Conservation (phyloP, 164 flowering plant genomes). For the Umbilicus rupestris region DNA sequence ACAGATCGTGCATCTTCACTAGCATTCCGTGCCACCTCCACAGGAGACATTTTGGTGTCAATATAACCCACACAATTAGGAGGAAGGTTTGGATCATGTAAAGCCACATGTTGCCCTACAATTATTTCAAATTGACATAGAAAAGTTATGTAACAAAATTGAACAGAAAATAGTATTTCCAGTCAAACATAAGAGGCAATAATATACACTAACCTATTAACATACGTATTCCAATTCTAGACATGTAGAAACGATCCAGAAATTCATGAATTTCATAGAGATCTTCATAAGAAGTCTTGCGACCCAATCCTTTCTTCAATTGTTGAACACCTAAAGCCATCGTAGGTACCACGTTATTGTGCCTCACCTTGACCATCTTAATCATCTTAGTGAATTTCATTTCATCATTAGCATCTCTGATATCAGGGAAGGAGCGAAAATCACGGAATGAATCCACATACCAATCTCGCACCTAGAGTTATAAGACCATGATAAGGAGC, state of each 20-base stretch:
- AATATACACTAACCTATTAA: slow-evolving; percentile 58
- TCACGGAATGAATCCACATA: slow-evolving; percentile 96
- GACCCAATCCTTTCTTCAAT: slow-evolving; percentile 61
- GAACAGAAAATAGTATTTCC: background rate
- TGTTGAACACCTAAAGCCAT: slow-evolving; percentile 97
- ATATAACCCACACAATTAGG: slow-evolving; percentile 66
- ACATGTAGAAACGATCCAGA: slow-evolving; percentile 92
- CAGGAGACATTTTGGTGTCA: slow-evolving; percentile 81
- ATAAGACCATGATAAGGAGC: background rate
- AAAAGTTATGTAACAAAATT: slow-evolving; percentile 1
- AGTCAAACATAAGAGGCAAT: background rate
- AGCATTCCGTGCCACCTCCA: slow-evolving; percentile 69
- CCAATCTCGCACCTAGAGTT: slow-evolving; percentile 84
- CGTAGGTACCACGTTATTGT: slow-evolving; percentile 90
- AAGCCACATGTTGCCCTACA: slow-evolving; percentile 93
- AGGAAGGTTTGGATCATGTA: slow-evolving; percentile 80
- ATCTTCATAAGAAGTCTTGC: slow-evolving; percentile 32
- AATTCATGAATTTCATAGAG: slow-evolving; percentile 79
- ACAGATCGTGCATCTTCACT: slow-evolving; percentile 84
- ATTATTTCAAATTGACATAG: slow-evolving; percentile 15
- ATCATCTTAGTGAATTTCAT: slow-evolving; percentile 82
- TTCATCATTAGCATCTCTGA: slow-evolving; percentile 65
- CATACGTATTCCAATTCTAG: slow-evolving; percentile 94
- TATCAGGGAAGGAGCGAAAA: slow-evolving; percentile 58
- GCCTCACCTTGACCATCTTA: slow-evolving; percentile 83